Evolutionary conservation across 345 rosid genomes (phyloP).

Genomic region (Salix purpurea): DNA sequence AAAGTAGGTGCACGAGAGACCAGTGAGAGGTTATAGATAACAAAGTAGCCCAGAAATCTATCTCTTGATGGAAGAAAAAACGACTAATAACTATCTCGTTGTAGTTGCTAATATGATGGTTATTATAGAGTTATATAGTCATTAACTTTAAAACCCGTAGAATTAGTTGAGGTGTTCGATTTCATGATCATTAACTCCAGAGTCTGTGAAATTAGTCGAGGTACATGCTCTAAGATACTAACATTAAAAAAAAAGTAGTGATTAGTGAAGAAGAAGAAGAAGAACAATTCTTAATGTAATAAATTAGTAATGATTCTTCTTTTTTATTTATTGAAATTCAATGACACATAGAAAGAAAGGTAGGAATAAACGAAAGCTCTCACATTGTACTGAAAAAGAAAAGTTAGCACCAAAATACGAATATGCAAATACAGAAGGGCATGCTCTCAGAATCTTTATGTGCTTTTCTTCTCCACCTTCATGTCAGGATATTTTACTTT

Average conservation of each 20-base stretch:
- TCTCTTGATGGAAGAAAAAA: background rate
- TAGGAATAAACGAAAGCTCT: background rate
- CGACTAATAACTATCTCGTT: background rate
- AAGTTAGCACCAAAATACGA: background rate
- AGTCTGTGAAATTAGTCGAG: fast-evolving
- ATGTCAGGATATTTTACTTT: constrained; percentile 4
- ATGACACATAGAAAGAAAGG: background rate
- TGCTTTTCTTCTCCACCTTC: constrained; percentile 6
- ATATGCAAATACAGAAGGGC: constrained; percentile 2
- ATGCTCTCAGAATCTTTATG: constrained; percentile 1
- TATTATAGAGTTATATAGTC: too few relatives aligned
- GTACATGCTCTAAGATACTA: too few relatives aligned
- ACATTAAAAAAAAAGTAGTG: too few relatives aligned
- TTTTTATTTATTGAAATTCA: background rate
- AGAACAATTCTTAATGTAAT: background rate
- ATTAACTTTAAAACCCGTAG: too few relatives aligned
- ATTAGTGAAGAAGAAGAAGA: background rate
- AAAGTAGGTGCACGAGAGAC: background rate
- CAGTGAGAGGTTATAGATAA: background rate
- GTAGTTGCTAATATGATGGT: too few relatives aligned
- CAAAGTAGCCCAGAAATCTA: constrained; percentile 3
- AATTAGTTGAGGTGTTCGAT: too few relatives aligned
- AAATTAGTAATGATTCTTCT: background rate
- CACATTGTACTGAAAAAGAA: background rate
- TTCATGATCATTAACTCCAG: too few relatives aligned